Base-by-base conservation (phyloP, 2,329 filamentous ascomycete genomes). In the Bimuria novae-zelandiae region DNA sequence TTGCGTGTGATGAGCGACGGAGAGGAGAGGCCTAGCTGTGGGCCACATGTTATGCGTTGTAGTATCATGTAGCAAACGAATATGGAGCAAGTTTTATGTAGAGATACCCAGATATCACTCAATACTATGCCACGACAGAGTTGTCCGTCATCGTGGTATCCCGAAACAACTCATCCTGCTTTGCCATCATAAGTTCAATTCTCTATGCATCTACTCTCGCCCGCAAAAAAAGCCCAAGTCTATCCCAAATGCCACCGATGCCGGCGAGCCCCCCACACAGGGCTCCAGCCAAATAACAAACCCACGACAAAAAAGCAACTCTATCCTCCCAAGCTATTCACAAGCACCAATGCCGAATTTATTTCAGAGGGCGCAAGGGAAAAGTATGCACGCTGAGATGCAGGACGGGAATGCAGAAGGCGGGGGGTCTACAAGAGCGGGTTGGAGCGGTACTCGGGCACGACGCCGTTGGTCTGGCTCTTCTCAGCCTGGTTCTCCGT, bases 361-460 rank as follows among this genome's bases (percentile, higher is more conserved):
- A n/a, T n/a, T n/a, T n/a, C n/a, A n/a, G n/a, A n/a, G n/a, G n/a
- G n/a, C n/a, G n/a, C n/a, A n/a, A n/a, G n/a, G n/a, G n/a, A n/a
- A 12, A 22, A 49, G 39, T 19, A 51, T 46, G 42, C 32, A 32
- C 32, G 33, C 42, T 41, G 36, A n/a, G 30, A 43, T 43, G 33
- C 50, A 42, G 17, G 51, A 49, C 36, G 21, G n/a, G 17, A 53
- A 54, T 49, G 37, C 19, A 54, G 33, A 43, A 37, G 27, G 48
- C 27, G n/a, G 30, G 35, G 3, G 30, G 21, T 52, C 69, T 76
- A 88, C 64, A 89, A 77, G 52, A 87, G 76, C 54, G 86, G 85
- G 75, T 88, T 88, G 44, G 81, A 80, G 66, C 80, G 79, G 71
- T 87, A 87, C 70, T 87, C 84, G 14, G 83, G 82, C 11, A 80